Percentiles rank a stretch among this genome's conserved stretches.
Evolutionary conservation across 345 rosid genomes (phyloP).

Genomic region (Citrus hindsii): DNA sequence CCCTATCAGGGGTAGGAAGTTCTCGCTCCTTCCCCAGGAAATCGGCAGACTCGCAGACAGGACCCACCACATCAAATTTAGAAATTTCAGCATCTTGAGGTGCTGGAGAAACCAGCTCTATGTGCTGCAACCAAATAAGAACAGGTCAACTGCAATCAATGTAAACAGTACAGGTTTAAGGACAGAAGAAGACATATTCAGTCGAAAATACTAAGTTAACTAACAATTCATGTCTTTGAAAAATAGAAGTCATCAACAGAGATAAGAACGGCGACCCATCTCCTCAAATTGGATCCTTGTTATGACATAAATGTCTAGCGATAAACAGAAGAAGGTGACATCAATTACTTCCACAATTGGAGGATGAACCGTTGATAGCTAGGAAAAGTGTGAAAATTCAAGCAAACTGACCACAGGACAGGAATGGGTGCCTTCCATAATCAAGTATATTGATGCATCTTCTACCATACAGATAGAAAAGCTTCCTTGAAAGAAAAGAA

Average conservation of each 20-base stretch:
- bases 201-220: background rate
- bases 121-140: conserved; percentile 56
- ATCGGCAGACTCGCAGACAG: conserved; percentile 99
- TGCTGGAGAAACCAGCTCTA: conserved; percentile 87
- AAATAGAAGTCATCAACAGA: background rate
- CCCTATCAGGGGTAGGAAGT: conserved; percentile 89
- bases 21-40: conserved; percentile 95
- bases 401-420: background rate
- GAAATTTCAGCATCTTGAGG: conserved; percentile 54
- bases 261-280: background rate
- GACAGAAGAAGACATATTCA: background rate
- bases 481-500: background rate
- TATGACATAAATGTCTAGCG: background rate
- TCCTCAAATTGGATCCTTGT: background rate
- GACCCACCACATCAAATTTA: conserved; percentile 92
- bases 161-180: background rate
- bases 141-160: background rate
- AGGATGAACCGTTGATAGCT: background rate
- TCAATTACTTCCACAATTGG: background rate
- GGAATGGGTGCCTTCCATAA: background rate
- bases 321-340: background rate
- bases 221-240: background rate
- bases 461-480: background rate
- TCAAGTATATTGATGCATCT: background rate
- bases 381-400: background rate